Evolutionary conservation across 1,284 basidiomycete species (phyloP), one percentile per base, ranked within the genome.

Genomic region (Pisolithus thermaeus): DNA sequence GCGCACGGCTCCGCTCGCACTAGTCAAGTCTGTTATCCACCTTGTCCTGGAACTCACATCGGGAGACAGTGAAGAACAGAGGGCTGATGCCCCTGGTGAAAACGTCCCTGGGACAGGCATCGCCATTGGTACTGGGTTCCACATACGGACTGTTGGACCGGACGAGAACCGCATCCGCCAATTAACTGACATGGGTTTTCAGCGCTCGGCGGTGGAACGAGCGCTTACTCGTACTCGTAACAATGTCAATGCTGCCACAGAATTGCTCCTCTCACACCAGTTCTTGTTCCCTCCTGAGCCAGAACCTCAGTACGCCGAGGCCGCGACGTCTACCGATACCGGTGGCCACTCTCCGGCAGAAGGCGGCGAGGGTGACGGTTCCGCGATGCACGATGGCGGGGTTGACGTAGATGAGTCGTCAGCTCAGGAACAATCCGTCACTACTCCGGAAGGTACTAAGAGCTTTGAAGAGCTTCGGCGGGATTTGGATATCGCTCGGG

Each of bases 161-260:
- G 89, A 92, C 61, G 88, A 92, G 61, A 78, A 76, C 51, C 81
- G 86, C 28, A 81, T 97, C 44, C 79, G 82, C 46, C 87, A 92
- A 61, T 75, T 99, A 46, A 86, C 84, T 16, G 96, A 99, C 59
- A 99, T 99, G 97, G 97, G 97, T 47, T 99, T 99, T 72, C 83
- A 90, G 25, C 82, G 92, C 8, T 80, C 81, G 39, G 90, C 92
- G 4, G 90, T 90, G 1, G 87, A 91, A 62, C 81, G 84, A 51
- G 96, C 96, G 4, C 73, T 99, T 20, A 68, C 79, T 20, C 87
- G 94, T 22, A 86, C 87, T 14, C 82, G 88, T 55, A 98, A 98
- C 71, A 97, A 97, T 60, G 77, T 97, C 59, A 86, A 78, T 37
- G 84, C 89, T 6, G 97, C 97, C 2, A 89, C 96, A 0, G 96